Percentiles rank a stretch among this genome's conserved stretches.
phyloP scores from a whole-genome alignment of 2,329 filamentous ascomycete species.

The Alternaria brassicicola region DNA sequence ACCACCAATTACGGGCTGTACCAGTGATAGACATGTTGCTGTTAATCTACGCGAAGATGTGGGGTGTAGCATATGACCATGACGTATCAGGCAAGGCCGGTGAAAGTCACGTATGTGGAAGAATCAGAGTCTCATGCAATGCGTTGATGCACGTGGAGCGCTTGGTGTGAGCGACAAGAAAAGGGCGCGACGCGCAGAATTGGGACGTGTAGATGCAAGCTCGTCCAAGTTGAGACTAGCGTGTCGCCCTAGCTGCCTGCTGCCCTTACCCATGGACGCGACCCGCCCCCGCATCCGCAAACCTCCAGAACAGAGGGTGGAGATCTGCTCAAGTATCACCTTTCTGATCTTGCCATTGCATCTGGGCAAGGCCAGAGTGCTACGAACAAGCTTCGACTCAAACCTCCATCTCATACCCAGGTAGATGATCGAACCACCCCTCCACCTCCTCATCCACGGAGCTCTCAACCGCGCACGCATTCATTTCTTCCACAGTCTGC shows the following conservation, averaged over 20 bases:
- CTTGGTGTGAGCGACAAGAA: background rate
- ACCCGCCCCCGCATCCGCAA: background rate
- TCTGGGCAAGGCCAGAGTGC: background rate
- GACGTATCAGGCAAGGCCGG: background rate
- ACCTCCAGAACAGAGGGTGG: too few species aligned
- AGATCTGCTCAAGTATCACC: background rate
- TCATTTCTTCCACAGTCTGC: slow-evolving; percentile 27
- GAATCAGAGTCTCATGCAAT: background rate
- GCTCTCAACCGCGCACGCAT: slow-evolving; percentile 23
- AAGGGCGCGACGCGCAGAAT: background rate
- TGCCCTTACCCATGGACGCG: background rate
- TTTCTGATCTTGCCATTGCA: background rate
- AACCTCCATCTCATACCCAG: slow-evolving; percentile 6
- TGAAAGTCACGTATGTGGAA: background rate
- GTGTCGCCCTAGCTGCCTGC: background rate
- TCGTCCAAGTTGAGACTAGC: background rate
- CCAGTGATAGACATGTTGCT: background rate
- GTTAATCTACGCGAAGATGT: background rate
- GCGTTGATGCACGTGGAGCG: background rate
- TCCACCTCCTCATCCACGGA: slow-evolving; percentile 24
- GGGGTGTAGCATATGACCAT: background rate
- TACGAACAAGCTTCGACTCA: background rate
- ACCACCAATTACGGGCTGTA: background rate
- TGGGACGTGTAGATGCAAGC: background rate
- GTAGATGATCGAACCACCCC: slow-evolving; percentile 23